Evolutionary conservation across 2,329 filamentous ascomycete species (phyloP).

Genomic region (Didymella segeticola): DNA sequence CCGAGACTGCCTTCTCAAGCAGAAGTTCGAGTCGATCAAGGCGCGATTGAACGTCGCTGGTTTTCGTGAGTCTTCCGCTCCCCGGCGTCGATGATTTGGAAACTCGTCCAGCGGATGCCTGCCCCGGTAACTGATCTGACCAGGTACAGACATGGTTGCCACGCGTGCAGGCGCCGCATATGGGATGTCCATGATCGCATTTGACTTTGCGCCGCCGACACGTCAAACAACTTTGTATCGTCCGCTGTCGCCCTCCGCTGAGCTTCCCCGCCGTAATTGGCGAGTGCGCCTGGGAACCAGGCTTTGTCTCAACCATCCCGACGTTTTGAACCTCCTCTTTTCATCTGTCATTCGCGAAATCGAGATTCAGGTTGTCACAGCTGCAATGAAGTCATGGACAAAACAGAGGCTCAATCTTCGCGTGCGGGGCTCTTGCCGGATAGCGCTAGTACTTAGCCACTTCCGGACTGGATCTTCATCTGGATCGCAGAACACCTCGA

Average conservation of each 20-base stretch:
- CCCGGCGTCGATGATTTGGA: slow-evolving; percentile 30
- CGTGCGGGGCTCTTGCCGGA: slow-evolving; percentile 14
- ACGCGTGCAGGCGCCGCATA: slow-evolving; percentile 47
- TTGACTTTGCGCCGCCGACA: slow-evolving; percentile 49
- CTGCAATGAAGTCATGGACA: slow-evolving; percentile 3
- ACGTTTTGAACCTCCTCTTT: slow-evolving; percentile 14
- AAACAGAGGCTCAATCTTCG: slow-evolving; percentile 16
- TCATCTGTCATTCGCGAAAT: slow-evolving; percentile 12
- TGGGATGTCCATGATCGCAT: slow-evolving; percentile 48
- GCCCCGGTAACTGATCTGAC: slow-evolving; percentile 37
- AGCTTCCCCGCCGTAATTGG: slow-evolving; percentile 34
- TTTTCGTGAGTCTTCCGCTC: slow-evolving; percentile 32
- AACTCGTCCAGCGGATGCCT: slow-evolving; percentile 30
- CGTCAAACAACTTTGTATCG: slow-evolving; percentile 49
- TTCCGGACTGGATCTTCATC: slow-evolving; percentile 4
- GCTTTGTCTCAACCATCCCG: slow-evolving; percentile 37
- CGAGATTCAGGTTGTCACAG: slow-evolving; percentile 1
- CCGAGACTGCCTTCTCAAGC: slow-evolving; percentile 43
- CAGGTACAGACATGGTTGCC: slow-evolving; percentile 48
- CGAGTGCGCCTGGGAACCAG: slow-evolving; percentile 31
- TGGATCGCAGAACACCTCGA: slow-evolving; percentile 12
- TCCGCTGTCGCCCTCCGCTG: slow-evolving; percentile 42
- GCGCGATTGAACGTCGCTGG: slow-evolving; percentile 44
- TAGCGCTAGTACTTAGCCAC: slow-evolving; percentile 3
- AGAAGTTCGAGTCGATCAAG: slow-evolving; percentile 47